Conservation (phyloP, 1,139 yeast genomes). For the Tardiomyces depauwii region DNA sequence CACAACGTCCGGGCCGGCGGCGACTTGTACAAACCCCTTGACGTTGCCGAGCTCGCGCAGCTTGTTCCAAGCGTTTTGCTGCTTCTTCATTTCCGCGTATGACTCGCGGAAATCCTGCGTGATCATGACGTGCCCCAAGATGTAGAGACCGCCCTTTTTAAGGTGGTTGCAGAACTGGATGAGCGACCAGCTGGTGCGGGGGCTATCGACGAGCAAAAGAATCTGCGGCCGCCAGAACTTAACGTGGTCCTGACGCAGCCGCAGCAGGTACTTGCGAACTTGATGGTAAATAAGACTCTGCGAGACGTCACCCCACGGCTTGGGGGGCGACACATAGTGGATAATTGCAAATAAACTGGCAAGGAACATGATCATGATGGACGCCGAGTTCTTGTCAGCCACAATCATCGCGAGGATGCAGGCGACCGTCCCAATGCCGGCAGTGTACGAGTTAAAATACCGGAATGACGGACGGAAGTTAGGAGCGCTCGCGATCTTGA, state of each 20-base stretch:
- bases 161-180: constrained; percentile 90
- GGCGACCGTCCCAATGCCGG: constrained; percentile 57
- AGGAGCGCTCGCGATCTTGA: constrained; percentile 87
- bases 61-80: constrained; percentile 72
- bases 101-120: constrained; percentile 44
- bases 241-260: constrained; percentile 82
- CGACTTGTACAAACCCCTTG: constrained; percentile 90
- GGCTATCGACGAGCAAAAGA: constrained; percentile 75
- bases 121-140: constrained; percentile 82
- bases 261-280: constrained; percentile 75
- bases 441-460: constrained; percentile 75
- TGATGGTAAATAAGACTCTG: constrained; percentile 91
- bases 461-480: constrained; percentile 91
- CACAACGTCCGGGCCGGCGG: constrained; percentile 73
- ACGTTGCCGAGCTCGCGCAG: constrained; percentile 65
- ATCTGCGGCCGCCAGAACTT: constrained; percentile 98
- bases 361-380: constrained; percentile 57
- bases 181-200: constrained; percentile 81
- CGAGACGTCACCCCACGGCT: constrained; percentile 96
- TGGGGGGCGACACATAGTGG: constrained; percentile 87
- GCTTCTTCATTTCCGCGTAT: constrained; percentile 56
- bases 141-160: constrained; percentile 88
- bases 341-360: constrained; percentile 59
- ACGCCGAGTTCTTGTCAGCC: constrained; percentile 85
- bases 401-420: constrained; percentile 83